These are phyloP conservation scores for Xylaria telfairii DNA, from an alignment of 495 filamentous ascomycete genomes.

Conservation along the genomic window DNA sequence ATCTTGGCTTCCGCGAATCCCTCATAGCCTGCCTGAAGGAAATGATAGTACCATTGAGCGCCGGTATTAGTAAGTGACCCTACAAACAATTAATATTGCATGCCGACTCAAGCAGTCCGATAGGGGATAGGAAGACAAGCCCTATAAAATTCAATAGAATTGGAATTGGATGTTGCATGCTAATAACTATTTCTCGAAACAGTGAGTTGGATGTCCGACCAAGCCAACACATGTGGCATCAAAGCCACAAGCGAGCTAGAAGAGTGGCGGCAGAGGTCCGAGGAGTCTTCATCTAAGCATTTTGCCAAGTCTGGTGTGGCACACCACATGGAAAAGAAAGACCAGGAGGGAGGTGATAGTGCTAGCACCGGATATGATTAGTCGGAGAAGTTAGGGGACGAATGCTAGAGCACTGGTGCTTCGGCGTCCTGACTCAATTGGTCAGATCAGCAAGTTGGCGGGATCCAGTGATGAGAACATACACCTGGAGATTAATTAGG, in stretches of 20 bases:
- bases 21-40: slow-evolving; percentile 20
- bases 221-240: slow-evolving; percentile 22
- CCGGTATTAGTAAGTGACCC: slow-evolving; percentile 21
- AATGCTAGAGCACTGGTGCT: neutral
- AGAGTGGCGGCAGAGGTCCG: slow-evolving; percentile 18
- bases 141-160: neutral
- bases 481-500: neutral
- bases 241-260: slow-evolving; percentile 17
- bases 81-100: neutral
- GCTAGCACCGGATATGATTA: neutral
- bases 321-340: neutral
- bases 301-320: neutral
- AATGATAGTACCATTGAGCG: slow-evolving; percentile 20
- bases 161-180: neutral
- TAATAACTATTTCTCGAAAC: neutral
- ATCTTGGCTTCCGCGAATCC: slow-evolving; percentile 20
- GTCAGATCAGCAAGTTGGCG: neutral
- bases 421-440: neutral
- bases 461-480: neutral
- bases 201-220: slow-evolving; percentile 24
- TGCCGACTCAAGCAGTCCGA: neutral
- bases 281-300: neutral
- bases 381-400: neutral
- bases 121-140: too few relatives aligned
- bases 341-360: neutral